Percentiles rank a stretch among this genome's conserved stretches.
These are phyloP conservation scores for Tilletia caries DNA, from an alignment of 1,284 basidiomycete species.

Conservation along the genomic window DNA sequence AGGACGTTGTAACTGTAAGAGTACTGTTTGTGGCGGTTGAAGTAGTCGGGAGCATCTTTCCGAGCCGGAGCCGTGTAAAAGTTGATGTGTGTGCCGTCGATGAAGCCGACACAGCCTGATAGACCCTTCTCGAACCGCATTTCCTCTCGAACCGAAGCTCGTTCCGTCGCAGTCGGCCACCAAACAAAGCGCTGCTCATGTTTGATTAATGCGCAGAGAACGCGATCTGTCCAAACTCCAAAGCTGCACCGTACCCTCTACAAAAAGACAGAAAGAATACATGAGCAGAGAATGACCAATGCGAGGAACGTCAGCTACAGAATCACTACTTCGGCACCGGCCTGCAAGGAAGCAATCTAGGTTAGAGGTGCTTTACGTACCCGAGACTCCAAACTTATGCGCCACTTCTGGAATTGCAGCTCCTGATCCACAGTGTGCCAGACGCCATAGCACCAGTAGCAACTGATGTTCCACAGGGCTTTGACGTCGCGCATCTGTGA, in stretches of 20 bases:
- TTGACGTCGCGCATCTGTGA: background rate
- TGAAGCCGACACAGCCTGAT: background rate
- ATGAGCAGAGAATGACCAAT: too few relatives aligned
- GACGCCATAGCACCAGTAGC: background rate
- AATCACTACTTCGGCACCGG: too few relatives aligned
- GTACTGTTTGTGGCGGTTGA: constrained; percentile 1
- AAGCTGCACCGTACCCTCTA: background rate
- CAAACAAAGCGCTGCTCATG: background rate
- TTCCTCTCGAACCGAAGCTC: background rate
- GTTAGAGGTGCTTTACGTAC: background rate
- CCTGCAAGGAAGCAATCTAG: too few relatives aligned
- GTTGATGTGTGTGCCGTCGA: background rate
- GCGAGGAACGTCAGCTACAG: too few relatives aligned
- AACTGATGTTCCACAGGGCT: constrained; percentile 1
- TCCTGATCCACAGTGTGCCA: background rate
- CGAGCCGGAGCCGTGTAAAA: background rate
- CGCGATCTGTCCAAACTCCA: background rate
- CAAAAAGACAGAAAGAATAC: too few relatives aligned
- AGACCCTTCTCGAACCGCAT: background rate
- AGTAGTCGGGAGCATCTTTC: background rate
- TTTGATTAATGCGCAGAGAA: background rate
- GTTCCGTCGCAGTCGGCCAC: background rate
- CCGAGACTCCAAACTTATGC: background rate
- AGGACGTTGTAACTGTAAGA: background rate
- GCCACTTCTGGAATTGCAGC: background rate